These are phyloP conservation scores for Cyphellophora attinorum DNA, from an alignment of 2,329 filamentous ascomycete species.

Conservation along the genomic window DNA sequence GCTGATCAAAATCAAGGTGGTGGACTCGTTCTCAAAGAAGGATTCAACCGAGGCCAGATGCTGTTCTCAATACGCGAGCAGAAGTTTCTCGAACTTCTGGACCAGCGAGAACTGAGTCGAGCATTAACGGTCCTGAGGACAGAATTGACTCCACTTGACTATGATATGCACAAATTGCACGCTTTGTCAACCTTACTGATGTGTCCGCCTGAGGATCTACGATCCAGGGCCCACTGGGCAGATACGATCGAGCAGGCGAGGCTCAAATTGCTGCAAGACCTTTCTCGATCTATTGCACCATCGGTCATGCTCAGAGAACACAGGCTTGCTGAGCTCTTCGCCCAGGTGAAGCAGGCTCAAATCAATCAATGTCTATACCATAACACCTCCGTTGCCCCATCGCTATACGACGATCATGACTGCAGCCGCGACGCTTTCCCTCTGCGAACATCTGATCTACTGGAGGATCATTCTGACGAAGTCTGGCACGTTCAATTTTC, in stretches of 20 bases:
- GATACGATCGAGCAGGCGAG: slow-evolving; percentile 68
- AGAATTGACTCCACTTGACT: slow-evolving; percentile 78
- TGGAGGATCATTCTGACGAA: slow-evolving; percentile 67
- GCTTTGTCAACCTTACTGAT: slow-evolving; percentile 81
- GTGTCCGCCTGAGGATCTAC: slow-evolving; percentile 73
- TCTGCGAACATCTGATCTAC: slow-evolving; percentile 57
- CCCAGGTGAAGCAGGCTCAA: slow-evolving; percentile 76
- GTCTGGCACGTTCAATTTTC: slow-evolving; percentile 91
- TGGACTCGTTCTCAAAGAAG: slow-evolving; percentile 65
- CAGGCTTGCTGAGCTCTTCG: slow-evolving; percentile 68
- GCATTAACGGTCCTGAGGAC: slow-evolving; percentile 76
- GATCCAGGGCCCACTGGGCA: slow-evolving; percentile 71
- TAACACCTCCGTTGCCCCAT: slow-evolving; percentile 67
- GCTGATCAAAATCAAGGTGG: slow-evolving; percentile 17
- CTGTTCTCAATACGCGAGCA: slow-evolving; percentile 83
- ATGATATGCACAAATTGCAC: slow-evolving; percentile 68
- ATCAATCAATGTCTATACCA: slow-evolving; percentile 81
- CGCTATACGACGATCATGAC: slow-evolving; percentile 77
- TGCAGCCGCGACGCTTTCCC: slow-evolving; percentile 79
- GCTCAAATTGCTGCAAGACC: slow-evolving; percentile 62
- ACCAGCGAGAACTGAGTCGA: slow-evolving; percentile 60
- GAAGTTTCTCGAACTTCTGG: slow-evolving; percentile 86
- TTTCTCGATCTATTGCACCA: slow-evolving; percentile 87
- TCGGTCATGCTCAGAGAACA: slow-evolving; percentile 95
- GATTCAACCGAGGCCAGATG: slow-evolving; percentile 69